Evolutionary conservation across 495 filamentous ascomycete species (phyloP), one percentile per base, ranked within the genome.

Genomic region (Penicillium parvum): DNA sequence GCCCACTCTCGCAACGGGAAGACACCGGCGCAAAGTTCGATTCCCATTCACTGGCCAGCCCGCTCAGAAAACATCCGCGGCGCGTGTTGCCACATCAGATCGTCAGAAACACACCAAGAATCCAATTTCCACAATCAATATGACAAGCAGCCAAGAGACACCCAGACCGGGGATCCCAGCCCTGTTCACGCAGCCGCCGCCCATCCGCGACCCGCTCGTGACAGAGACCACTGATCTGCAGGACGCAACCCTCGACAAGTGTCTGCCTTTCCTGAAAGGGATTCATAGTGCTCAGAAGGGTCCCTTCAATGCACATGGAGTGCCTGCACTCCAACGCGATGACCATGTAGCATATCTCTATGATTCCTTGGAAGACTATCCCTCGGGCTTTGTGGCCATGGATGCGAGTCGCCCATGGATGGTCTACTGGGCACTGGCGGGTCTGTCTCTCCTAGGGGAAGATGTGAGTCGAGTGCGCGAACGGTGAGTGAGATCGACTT

Each of bases 391-490:
- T 57, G 78, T 83, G 15, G 66, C 66, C 1, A 73, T 85, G 36
- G 92, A 98, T 69, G 83, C 92, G 11, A 85, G 82, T 52, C 73
- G 92, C 33, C 88, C 92, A 1, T 98, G 92, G 92, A 75, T 95
- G 53, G 66, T 92, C 48, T 97, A 97, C 65, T 98, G 92, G 92
- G 82, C 77, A 29, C 65, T 97, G 21, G 76, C 78, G 7, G 87
- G 77, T 0, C 71, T 97, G 17, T 66, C 73, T 26, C 63, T 87
- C 15, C 71, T 97, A 26, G 88, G 88, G 15, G 78, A 85, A 50
- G 88, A 95, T 58, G 70, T 91, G 12, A 77, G 73, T 22, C 53
- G 63, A 44, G 90, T 88, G 55, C 76, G 82, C 27, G 69, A 85
- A 41, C 72, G 76, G 76, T 80, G 66, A 55, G 74, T 60, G 22